Conservation (phyloP, 345 rosid genomes). For the Carallia brachiata region DNA sequence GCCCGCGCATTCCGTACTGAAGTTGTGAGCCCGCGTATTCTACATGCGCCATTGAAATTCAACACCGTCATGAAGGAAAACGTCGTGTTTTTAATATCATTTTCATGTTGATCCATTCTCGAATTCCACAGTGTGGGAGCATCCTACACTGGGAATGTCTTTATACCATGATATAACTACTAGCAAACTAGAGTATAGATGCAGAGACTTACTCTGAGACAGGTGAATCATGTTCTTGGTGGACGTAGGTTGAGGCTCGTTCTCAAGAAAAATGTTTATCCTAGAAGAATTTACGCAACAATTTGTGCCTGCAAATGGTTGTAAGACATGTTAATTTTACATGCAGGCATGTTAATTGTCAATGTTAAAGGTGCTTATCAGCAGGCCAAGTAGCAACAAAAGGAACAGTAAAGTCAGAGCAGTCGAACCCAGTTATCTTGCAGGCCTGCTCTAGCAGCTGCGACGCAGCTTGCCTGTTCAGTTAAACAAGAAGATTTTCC, state of each 20-base stretch:
- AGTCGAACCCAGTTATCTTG: slow-evolving; percentile 17
- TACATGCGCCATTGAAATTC: too few relatives aligned
- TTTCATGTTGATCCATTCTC: neutral
- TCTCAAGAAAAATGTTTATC: slow-evolving; percentile 19
- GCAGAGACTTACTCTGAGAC: slow-evolving; percentile 34
- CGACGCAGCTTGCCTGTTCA: slow-evolving; percentile 27
- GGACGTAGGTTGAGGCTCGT: slow-evolving; percentile 36
- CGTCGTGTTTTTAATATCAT: too few relatives aligned
- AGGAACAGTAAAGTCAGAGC: slow-evolving; percentile 25
- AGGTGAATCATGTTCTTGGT: slow-evolving; percentile 43
- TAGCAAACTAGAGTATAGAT: neutral
- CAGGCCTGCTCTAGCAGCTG: slow-evolving; percentile 30
- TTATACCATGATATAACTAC: too few relatives aligned
- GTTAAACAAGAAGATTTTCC: neutral
- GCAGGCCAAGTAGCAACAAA: slow-evolving; percentile 27
- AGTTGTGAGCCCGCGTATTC: too few relatives aligned
- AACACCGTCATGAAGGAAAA: too few relatives aligned
- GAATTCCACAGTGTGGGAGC: too few relatives aligned
- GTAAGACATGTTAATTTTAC: neutral
- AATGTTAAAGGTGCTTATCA: neutral
- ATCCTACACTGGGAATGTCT: too few relatives aligned
- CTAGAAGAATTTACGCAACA: slow-evolving; percentile 39
- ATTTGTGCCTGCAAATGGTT: slow-evolving; percentile 20
- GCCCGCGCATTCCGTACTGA: too few relatives aligned
- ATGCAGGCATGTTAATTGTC: neutral